phyloP scores from a whole-genome alignment of 192 early-diverging fungal genomes.

The Dissophora globulifera region DNA sequence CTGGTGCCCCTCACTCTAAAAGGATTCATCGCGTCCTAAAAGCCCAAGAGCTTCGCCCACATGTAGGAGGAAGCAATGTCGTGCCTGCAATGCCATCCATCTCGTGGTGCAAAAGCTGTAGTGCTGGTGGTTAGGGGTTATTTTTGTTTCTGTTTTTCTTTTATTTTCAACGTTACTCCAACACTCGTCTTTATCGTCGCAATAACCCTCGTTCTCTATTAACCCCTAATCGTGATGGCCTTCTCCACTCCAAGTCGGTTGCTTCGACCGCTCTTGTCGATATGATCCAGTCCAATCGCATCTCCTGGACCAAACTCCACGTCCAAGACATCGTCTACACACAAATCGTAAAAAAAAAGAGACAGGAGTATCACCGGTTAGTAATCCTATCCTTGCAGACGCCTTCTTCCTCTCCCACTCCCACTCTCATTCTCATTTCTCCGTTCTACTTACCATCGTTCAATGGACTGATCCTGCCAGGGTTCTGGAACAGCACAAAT shows the following conservation, averaged over 20 bases:
- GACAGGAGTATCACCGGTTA: background rate
- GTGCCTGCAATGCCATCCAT: too few relatives aligned
- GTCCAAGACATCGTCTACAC: conserved; percentile 42
- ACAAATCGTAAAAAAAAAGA: background rate
- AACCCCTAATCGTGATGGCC: conserved; percentile 58
- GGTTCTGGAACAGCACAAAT: conserved; percentile 21
- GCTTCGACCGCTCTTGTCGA: conserved; percentile 58
- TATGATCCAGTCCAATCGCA: conserved; percentile 61
- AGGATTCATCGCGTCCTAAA: too few relatives aligned
- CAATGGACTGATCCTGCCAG: conserved; percentile 18
- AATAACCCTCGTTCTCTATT: background rate
- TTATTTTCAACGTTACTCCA: background rate
- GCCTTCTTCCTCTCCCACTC: too few relatives aligned
- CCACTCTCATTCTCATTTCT: background rate
- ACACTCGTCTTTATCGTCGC: background rate
- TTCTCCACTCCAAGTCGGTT: conserved; percentile 50
- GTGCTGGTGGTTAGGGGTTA: too few relatives aligned
- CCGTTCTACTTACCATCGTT: conserved; percentile 41
- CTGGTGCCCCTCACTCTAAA: too few relatives aligned
- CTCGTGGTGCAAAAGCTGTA: too few relatives aligned
- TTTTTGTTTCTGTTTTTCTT: background rate
- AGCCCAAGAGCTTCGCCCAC: too few relatives aligned
- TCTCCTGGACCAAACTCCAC: conserved; percentile 42
- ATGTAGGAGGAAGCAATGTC: too few relatives aligned
- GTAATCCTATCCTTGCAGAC: too few relatives aligned